phyloP scores from a whole-genome alignment of 176 grass and related monocot species.

The Olyra latifolia region DNA sequence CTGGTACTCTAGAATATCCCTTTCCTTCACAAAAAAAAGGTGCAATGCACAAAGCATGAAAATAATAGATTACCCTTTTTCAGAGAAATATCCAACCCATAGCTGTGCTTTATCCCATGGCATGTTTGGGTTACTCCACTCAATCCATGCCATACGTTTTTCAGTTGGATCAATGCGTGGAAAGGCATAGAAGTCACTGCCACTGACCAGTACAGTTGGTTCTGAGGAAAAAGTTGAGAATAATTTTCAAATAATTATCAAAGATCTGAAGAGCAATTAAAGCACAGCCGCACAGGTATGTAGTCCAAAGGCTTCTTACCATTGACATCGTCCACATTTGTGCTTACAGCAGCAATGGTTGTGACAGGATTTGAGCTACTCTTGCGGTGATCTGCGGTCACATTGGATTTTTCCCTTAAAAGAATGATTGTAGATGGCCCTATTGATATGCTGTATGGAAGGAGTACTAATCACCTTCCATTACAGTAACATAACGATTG shows the following conservation, averaged over 20 bases:
- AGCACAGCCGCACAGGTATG: background rate
- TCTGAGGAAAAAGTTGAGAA: slow-evolving; percentile 27
- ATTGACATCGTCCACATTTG: slow-evolving; percentile 33
- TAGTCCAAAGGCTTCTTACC: slow-evolving; percentile 47
- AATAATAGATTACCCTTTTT: slow-evolving; percentile 62
- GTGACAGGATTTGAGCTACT: slow-evolving; percentile 59
- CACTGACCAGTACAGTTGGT: slow-evolving; percentile 52
- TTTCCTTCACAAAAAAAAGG: background rate
- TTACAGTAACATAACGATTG: slow-evolving; percentile 66
- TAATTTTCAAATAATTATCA: background rate
- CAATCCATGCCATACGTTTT: slow-evolving; percentile 77
- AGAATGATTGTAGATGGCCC: background rate
- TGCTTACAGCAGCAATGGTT: slow-evolving; percentile 50
- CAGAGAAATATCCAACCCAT: slow-evolving; percentile 82
- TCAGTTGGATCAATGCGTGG: slow-evolving; percentile 68
- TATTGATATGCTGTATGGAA: background rate
- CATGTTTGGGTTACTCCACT: slow-evolving; percentile 84
- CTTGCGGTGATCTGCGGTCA: slow-evolving; percentile 58
- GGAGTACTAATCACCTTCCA: slow-evolving; percentile 82
- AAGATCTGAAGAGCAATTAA: background rate
- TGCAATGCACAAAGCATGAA: slow-evolving; percentile 9
- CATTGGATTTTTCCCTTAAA: background rate
- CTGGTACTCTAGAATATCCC: background rate
- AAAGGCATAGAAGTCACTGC: slow-evolving; percentile 89
- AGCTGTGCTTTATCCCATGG: slow-evolving; percentile 82